phyloP scores from a whole-genome alignment of 2,329 filamentous ascomycete species.

The Xylaria sp. region DNA sequence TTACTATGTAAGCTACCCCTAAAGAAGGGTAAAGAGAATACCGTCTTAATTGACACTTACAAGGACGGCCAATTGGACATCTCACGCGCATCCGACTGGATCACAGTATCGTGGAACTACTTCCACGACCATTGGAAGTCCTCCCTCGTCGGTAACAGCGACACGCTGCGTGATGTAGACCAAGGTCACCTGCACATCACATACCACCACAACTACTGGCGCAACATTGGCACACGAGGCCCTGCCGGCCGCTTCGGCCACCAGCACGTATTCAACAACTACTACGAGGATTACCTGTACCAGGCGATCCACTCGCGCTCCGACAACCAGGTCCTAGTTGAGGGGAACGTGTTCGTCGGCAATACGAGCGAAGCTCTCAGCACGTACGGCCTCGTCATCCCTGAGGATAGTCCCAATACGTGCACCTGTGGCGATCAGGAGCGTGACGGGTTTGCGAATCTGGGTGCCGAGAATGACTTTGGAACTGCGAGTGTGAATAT shows the following conservation, averaged over 20 bases:
- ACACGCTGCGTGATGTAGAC: slow-evolving; percentile 28
- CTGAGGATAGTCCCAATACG: slow-evolving; percentile 48
- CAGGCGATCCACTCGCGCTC: slow-evolving; percentile 45
- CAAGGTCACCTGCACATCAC: slow-evolving; percentile 42
- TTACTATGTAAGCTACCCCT: slow-evolving; percentile 7
- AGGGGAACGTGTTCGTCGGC: slow-evolving; percentile 44
- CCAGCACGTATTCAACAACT: slow-evolving; percentile 46
- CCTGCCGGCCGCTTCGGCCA: slow-evolving; percentile 46
- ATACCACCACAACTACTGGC: slow-evolving; percentile 48
- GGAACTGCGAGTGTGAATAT: slow-evolving; percentile 46
- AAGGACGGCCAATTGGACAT: slow-evolving; percentile 15
- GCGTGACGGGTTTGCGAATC: slow-evolving; percentile 49
- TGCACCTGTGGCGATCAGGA: slow-evolving; percentile 48
- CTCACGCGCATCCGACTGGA: slow-evolving; percentile 13
- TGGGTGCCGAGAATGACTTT: slow-evolving; percentile 46
- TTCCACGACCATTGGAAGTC: slow-evolving; percentile 33
- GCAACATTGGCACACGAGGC: slow-evolving; percentile 41
- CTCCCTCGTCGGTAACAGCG: slow-evolving; percentile 40
- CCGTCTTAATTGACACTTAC: not conserved
- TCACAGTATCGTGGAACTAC: slow-evolving; percentile 16
- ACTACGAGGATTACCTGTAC: slow-evolving; percentile 43
- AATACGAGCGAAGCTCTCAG: slow-evolving; percentile 45
- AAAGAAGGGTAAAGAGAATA: not conserved
- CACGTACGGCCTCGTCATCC: slow-evolving; percentile 52
- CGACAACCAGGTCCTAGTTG: slow-evolving; percentile 45